Evolutionary conservation across 2,329 filamentous ascomycete genomes (phyloP), one percentile per base, ranked within the genome.

Genomic region (Botryotinia convoluta): DNA sequence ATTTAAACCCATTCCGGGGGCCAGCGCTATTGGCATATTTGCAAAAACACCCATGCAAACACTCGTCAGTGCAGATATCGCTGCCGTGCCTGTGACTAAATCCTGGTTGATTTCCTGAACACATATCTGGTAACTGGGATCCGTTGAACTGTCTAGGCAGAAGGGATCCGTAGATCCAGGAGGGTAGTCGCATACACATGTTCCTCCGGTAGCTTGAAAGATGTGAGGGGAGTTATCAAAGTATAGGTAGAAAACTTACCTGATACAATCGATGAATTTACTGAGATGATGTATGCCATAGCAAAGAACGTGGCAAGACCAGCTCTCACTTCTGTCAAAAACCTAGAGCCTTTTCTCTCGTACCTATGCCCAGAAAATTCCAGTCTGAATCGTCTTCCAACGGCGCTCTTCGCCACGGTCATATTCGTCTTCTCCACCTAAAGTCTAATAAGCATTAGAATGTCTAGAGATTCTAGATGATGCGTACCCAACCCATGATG

Each of bases 1-100:
- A 80, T 97, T 97, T 72, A 97, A 82, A 39, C 94, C 92, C 91
- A 94, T 93, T 54, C 92, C 92, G 26, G 92, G 91, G 10, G 91
- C 92, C 61, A 93, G 83, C 14, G 89, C 90, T 77, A 93, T 90
- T 2, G 92, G 91, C 84, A 85, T 84, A 77, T 97, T 97, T 75
- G 94, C 91, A 76, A 95, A 89, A 1, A 95, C 82, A 32, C 94
- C 94, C 91, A 97, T 94, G 82, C 86, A 91, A 82, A 97, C 94
- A n/a, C 90, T 91, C 4, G 92, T 89, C 64, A 97, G 83, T 39
- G 93, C 92, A 22, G 93, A 87, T 76, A 96, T 95, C 72, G 93
- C 93, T 62, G 94, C 93, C 7, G 94, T 97, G 18, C 92, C 93
- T 10, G 94, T 97, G 72, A 97, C 91, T 57, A 95, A 84, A 80